Percentiles rank a stretch among this genome's conserved stretches.
Evolutionary conservation across 2,329 filamentous ascomycete genomes (phyloP).

Genomic region (Geosmithia flava): DNA sequence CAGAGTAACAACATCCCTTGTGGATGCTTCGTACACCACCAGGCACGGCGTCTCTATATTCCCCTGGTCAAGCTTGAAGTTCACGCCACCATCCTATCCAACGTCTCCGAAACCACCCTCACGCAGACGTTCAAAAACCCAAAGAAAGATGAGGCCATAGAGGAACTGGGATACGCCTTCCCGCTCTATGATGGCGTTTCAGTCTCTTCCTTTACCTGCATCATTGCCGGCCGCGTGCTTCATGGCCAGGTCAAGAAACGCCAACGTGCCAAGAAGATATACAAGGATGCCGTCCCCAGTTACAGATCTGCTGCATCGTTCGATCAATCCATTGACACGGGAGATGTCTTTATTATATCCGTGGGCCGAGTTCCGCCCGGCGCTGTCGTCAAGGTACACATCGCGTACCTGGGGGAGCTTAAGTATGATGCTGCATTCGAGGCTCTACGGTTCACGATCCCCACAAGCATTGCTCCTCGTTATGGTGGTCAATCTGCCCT

Average conservation of each 20-base stretch:
- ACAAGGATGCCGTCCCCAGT: conserved; percentile 40
- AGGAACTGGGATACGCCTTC: conserved; percentile 52
- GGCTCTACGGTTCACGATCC: conserved; percentile 57
- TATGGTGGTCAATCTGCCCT: conserved; percentile 32
- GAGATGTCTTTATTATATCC: conserved; percentile 56
- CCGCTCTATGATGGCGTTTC: conserved; percentile 63
- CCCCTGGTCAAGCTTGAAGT: conserved; percentile 45
- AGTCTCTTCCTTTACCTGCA: conserved; percentile 55
- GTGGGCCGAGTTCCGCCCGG: conserved; percentile 55
- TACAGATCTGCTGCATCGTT: conserved; percentile 54
- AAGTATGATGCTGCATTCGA: conserved; percentile 60
- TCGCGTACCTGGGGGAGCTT: conserved; percentile 57
- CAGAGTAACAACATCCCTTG: conserved; percentile 7
- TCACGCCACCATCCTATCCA: conserved; percentile 48
- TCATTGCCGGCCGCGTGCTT: conserved; percentile 46
- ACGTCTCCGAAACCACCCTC: conserved; percentile 32
- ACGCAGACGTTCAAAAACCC: conserved; percentile 52
- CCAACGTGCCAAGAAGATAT: conserved; percentile 45
- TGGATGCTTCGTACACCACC: conserved; percentile 20
- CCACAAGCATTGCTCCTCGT: conserved; percentile 52
- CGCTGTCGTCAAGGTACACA: conserved; percentile 43
- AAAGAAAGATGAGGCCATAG: conserved; percentile 11
- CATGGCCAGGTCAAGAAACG: conserved; percentile 56
- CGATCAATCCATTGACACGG: conserved; percentile 44
- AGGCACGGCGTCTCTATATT: conserved; percentile 27